Conservation (phyloP, 805 yeast genomes). For the Starmerella cellae region DNA sequence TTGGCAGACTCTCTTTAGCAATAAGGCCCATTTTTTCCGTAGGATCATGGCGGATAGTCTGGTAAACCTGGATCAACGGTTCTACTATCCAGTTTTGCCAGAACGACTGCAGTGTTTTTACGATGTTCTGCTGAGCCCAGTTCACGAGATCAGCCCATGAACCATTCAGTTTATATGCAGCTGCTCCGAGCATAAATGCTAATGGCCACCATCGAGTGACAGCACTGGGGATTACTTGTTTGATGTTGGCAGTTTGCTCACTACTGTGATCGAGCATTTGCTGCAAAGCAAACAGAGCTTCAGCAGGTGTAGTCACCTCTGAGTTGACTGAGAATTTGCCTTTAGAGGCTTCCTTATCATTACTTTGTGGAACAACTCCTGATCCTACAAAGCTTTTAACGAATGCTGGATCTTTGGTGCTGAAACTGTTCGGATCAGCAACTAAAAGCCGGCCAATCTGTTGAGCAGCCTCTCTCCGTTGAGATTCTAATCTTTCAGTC, state of each 20-base stretch:
- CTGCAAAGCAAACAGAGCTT: conserved; percentile 12
- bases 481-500: neutral
- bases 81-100: conserved; percentile 70
- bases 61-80: conserved; percentile 59
- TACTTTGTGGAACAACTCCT: neutral
- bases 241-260: neutral
- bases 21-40: conserved; percentile 58
- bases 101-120: conserved; percentile 55
- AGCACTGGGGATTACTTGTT: conserved; percentile 10
- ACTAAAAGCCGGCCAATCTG: conserved; percentile 13
- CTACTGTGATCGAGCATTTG: conserved; percentile 5
- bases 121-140: conserved; percentile 46
- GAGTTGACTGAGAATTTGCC: too few species aligned
- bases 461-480: conserved; percentile 8
- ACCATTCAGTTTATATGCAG: conserved; percentile 30
- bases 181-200: conserved; percentile 29
- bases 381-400: neutral
- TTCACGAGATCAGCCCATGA: conserved; percentile 40
- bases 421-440: neutral
- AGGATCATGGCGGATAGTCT: conserved; percentile 76
- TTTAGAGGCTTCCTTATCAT: neutral
- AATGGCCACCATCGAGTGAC: conserved; percentile 57
- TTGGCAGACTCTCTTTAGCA: conserved; percentile 60
- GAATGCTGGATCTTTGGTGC: neutral
- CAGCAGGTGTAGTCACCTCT: neutral